Evolutionary conservation across 2,329 filamentous ascomycete species (phyloP).

Genomic region (Colletotrichum salicis): DNA sequence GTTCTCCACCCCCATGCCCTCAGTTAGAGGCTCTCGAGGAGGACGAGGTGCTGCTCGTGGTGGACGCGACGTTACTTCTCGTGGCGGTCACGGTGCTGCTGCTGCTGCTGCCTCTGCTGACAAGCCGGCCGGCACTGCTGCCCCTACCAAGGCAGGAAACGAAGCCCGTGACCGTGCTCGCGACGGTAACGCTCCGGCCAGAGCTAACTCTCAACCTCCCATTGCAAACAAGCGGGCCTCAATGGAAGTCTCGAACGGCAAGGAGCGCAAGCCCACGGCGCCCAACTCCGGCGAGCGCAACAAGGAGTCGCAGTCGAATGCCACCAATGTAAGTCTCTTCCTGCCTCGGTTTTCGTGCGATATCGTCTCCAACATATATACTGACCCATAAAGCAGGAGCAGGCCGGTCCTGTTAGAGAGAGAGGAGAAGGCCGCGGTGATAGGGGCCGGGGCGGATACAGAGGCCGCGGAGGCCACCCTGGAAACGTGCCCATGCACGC

Average conservation of each 20-base stretch:
- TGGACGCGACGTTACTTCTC: conserved; percentile 48
- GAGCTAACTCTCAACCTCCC: conserved; percentile 49
- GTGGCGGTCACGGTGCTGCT: conserved; percentile 41
- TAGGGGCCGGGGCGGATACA: conserved; percentile 56
- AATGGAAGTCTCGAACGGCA: conserved; percentile 51
- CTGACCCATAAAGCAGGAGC: conserved; percentile 38
- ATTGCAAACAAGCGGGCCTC: conserved; percentile 56
- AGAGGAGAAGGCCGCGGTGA: conserved; percentile 52
- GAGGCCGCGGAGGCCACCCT: conserved; percentile 57
- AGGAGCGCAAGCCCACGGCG: conserved; percentile 58
- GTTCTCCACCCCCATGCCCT: conserved; percentile 84
- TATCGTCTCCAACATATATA: conserved; percentile 35
- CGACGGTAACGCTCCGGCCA: conserved; percentile 49
- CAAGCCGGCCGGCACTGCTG: conserved; percentile 47
- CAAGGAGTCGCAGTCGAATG: conserved; percentile 47
- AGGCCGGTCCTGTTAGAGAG: conserved; percentile 37
- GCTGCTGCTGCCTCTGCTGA: conserved; percentile 46
- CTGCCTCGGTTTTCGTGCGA: background rate
- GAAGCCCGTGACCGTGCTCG: conserved; percentile 49
- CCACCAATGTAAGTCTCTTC: conserved; percentile 14
- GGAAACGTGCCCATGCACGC: conserved; percentile 44
- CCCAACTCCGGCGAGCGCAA: conserved; percentile 37
- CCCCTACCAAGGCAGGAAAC: conserved; percentile 43
- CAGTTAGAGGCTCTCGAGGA: conserved; percentile 59
- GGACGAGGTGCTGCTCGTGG: conserved; percentile 59